Conservation (phyloP, 495 filamentous ascomycete genomes). For the Penicillium atrosanguineum region DNA sequence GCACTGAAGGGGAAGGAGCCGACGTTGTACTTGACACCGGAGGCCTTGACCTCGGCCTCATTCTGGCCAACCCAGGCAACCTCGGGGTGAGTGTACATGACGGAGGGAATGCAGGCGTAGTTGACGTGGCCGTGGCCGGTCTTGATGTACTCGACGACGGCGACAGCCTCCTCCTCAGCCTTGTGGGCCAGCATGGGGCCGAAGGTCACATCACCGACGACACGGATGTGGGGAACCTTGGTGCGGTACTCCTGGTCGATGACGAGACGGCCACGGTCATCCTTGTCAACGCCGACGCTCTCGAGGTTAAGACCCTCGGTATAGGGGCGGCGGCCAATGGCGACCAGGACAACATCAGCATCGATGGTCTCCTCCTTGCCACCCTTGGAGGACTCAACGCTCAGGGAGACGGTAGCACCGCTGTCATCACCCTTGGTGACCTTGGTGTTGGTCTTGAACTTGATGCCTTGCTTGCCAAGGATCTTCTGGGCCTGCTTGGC, state of each 20-base stretch:
- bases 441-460: conserved; percentile 97
- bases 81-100: conserved; percentile 99
- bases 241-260: conserved; percentile 99
- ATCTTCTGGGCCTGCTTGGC: conserved; percentile 90
- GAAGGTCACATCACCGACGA: conserved; percentile 95
- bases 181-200: conserved; percentile 99
- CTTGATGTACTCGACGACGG: conserved; percentile 92
- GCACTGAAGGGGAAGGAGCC: conserved; percentile 96
- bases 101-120: conserved; percentile 94
- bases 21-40: conserved; percentile 83
- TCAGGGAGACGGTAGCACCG: conserved; percentile 71
- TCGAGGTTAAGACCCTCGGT: conserved; percentile 87
- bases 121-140: conserved; percentile 98
- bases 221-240: conserved; percentile 93
- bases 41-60: conserved; percentile 90
- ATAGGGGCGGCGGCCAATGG: conserved; percentile 94
- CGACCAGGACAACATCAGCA: conserved; percentile 93
- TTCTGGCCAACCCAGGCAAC: conserved; percentile 98
- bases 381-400: conserved; percentile 90
- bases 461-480: conserved; percentile 93
- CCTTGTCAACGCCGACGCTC: conserved; percentile 90
- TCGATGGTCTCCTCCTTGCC: conserved; percentile 92
- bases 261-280: conserved; percentile 88
- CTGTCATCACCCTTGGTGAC: conserved; percentile 80
- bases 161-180: conserved; percentile 96